These are phyloP conservation scores for Elaeagnus macrophylla DNA, from an alignment of 306 rosid genomes.

Conservation along the genomic window DNA sequence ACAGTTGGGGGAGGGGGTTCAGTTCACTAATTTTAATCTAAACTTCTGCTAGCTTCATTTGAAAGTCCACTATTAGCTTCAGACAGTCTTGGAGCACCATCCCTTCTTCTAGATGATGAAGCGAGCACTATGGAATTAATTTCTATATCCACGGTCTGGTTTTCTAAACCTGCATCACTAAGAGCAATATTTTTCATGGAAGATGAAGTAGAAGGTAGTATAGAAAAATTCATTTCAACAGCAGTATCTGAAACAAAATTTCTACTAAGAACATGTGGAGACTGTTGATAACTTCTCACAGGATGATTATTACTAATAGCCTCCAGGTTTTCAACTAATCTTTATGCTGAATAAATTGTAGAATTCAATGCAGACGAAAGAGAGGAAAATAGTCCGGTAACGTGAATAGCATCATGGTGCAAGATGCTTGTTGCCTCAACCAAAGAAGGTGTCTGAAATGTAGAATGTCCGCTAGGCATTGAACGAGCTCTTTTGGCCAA, in stretches of 20 bases:
- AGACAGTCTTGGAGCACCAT: slow-evolving; percentile 21
- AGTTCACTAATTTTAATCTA: too few relatives aligned
- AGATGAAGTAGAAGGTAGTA: slow-evolving; percentile 27
- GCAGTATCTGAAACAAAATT: slow-evolving; percentile 29
- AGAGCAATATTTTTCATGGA: slow-evolving; percentile 18
- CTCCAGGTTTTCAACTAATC: slow-evolving; percentile 56
- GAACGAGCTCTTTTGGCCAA: slow-evolving; percentile 23
- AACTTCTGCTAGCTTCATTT: slow-evolving; percentile 40
- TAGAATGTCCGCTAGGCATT: slow-evolving; percentile 13
- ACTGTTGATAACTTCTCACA: slow-evolving; percentile 13
- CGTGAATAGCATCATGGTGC: slow-evolving; percentile 20
- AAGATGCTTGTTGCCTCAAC: slow-evolving; percentile 20
- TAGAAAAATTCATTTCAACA: slow-evolving; percentile 27
- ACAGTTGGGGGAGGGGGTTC: too few relatives aligned
- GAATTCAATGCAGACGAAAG: slow-evolving; percentile 58
- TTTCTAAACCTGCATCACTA: slow-evolving; percentile 20
- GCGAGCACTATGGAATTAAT: slow-evolving; percentile 18
- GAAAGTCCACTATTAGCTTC: slow-evolving; percentile 20
- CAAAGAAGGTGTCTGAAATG: slow-evolving; percentile 17
- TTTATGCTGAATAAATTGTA: slow-evolving; percentile 51
- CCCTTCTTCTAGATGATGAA: slow-evolving; percentile 38
- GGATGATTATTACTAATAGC: slow-evolving; percentile 28
- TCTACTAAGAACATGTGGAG: slow-evolving; percentile 16
- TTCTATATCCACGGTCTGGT: slow-evolving; percentile 26
- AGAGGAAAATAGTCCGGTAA: slow-evolving; percentile 55